Evolutionary conservation across 1,284 basidiomycete genomes (phyloP).

Genomic region (Malassezia equina): DNA sequence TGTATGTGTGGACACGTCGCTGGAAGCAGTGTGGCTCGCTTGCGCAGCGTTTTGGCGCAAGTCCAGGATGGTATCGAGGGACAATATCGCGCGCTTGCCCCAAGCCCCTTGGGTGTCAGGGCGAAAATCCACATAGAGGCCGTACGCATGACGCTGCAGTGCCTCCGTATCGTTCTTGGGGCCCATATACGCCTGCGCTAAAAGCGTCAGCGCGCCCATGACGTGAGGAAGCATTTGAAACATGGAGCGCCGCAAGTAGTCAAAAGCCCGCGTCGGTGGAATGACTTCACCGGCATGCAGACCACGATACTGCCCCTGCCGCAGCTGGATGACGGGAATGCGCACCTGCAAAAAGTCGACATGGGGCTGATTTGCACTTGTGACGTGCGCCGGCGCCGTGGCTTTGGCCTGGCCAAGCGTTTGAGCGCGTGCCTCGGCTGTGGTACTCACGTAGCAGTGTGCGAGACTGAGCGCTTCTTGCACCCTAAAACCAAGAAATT

Average conservation of each 20-base stretch:
- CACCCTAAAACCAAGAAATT: slow-evolving; percentile 69
- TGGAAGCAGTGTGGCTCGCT: not conserved
- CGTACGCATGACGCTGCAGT: slow-evolving; percentile 32
- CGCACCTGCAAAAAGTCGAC: slow-evolving; percentile 78
- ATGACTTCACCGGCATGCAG: slow-evolving; percentile 64
- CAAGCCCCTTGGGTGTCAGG: slow-evolving; percentile 43
- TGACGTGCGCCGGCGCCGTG: slow-evolving; percentile 22
- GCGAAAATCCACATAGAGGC: slow-evolving; percentile 38
- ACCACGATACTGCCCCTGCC: slow-evolving; percentile 65
- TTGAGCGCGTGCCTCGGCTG: slow-evolving; percentile 67
- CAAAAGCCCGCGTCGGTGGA: slow-evolving; percentile 54
- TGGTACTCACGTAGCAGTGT: slow-evolving; percentile 83
- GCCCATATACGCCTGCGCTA: slow-evolving; percentile 38
- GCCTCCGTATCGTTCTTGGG: slow-evolving; percentile 15
- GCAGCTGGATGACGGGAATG: slow-evolving; percentile 73
- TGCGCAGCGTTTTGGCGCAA: slow-evolving; percentile 9
- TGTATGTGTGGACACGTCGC: no score
- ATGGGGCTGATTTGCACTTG: slow-evolving; percentile 72
- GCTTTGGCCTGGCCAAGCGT: slow-evolving; percentile 49
- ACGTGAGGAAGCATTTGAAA: slow-evolving; percentile 39
- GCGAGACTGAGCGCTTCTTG: slow-evolving; percentile 83
- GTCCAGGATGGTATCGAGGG: slow-evolving; percentile 33
- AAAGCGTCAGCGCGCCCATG: slow-evolving; percentile 34
- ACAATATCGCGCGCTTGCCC: slow-evolving; percentile 38
- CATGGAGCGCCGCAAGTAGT: slow-evolving; percentile 37